A percentile compares a stretch with the other conserved stretches of the same genome.
Evolutionary conservation across 1,284 basidiomycete genomes (phyloP).

Genomic region (Peniophora sp.): DNA sequence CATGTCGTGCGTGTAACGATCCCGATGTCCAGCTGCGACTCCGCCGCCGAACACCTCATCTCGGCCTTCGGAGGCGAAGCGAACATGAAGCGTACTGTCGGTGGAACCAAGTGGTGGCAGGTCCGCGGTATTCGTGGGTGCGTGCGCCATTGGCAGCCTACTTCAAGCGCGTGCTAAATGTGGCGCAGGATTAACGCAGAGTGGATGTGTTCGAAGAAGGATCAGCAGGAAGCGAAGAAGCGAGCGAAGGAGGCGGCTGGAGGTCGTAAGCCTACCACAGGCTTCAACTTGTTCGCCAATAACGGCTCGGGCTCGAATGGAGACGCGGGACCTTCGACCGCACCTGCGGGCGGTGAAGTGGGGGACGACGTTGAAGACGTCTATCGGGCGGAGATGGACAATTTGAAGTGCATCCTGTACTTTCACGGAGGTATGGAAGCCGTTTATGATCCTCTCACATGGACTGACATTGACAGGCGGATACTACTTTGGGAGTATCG

Average conservation of each 20-base stretch:
- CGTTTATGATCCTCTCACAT: constrained; percentile 1
- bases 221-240: constrained; percentile 19
- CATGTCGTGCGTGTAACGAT: constrained; percentile 72
- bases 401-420: constrained; percentile 81
- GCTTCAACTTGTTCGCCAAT: background rate
- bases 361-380: constrained; percentile 13
- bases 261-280: no score
- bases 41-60: constrained; percentile 74
- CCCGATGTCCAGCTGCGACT: constrained; percentile 67
- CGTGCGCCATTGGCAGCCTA: constrained; percentile 12
- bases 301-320: no score
- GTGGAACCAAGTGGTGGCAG: constrained; percentile 97
- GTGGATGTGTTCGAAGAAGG: constrained; percentile 80
- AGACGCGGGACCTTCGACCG: no score
- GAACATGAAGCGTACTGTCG: constrained; percentile 65
- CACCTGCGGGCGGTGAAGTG: background rate
- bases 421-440: constrained; percentile 62
- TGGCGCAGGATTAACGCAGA: constrained; percentile 69
- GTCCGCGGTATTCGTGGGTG: constrained; percentile 74
- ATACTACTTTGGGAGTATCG: constrained; percentile 77
- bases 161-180: background rate
- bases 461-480: constrained; percentile 40
- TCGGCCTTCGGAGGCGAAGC: constrained; percentile 81
- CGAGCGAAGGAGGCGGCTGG: no score
- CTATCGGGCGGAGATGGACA: constrained; percentile 72